These are phyloP conservation scores for Strobilomyces dryophilus DNA, from an alignment of 768 basidiomycete species.

Conservation along the genomic window DNA sequence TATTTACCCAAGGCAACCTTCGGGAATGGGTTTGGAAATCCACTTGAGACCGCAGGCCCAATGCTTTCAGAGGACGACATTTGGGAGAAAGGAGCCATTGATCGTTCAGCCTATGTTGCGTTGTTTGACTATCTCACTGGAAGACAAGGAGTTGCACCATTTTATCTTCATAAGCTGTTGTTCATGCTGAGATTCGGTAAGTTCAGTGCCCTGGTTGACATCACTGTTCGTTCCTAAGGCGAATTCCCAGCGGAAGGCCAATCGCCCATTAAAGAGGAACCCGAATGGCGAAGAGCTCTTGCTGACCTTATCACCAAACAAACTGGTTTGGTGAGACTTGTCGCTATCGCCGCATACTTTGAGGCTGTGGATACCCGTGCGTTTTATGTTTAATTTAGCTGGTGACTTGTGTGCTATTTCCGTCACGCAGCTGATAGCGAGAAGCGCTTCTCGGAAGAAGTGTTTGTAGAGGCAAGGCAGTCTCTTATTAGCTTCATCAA, in stretches of 20 bases:
- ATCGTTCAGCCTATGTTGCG: conserved; percentile 1
- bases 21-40: conserved; percentile 8
- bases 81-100: conserved; percentile 4
- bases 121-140: conserved; percentile 3
- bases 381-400: neutral
- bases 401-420: neutral
- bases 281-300: conserved; percentile 3
- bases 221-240: neutral
- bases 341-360: conserved; percentile 3
- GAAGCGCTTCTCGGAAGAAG: neutral
- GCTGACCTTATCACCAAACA: conserved; percentile 1
- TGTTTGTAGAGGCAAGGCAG: conserved; percentile 1
- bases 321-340: conserved; percentile 3
- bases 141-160: conserved; percentile 1
- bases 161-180: conserved; percentile 4
- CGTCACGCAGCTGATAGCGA: neutral
- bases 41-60: conserved; percentile 4
- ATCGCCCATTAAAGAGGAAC: neutral
- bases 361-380: neutral
- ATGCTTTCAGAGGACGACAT: conserved; percentile 3
- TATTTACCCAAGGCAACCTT: conserved; percentile 10
- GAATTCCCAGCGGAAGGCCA: conserved; percentile 1
- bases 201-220: neutral
- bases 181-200: conserved; percentile 7
- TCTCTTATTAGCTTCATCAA: conserved; percentile 2